Percentiles rank a stretch among this genome's conserved stretches.
phyloP scores from a whole-genome alignment of 139 green algal genomes.

The Micractinium conductrix region DNA sequence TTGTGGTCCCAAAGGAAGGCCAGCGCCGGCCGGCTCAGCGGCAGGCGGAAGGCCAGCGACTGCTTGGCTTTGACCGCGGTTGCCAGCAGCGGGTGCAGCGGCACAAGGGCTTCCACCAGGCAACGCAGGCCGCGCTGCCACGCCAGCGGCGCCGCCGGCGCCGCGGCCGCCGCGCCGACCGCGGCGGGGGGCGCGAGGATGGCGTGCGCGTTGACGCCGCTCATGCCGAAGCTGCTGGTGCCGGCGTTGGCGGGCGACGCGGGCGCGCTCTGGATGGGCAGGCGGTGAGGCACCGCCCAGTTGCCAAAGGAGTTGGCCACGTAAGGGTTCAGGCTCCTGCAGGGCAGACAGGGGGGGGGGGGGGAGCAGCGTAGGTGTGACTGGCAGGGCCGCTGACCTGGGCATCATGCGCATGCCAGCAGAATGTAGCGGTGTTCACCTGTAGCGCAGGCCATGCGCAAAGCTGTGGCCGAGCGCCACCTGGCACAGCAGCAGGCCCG shows the following conservation, averaged over 20 bases:
- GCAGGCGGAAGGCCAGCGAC: constrained; percentile 31
- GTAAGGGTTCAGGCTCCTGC: constrained; percentile 74
- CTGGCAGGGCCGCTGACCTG: not conserved
- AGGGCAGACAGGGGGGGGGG: not conserved
- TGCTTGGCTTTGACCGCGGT: constrained; percentile 46
- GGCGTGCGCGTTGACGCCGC: constrained; percentile 84
- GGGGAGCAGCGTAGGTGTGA: not conserved
- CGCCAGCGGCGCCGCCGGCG: not conserved
- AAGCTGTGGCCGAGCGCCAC: constrained; percentile 48
- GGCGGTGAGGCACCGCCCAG: constrained; percentile 46
- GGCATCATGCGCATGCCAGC: not conserved
- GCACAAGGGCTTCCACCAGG: constrained; percentile 45
- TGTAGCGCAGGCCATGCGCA: constrained; percentile 66
- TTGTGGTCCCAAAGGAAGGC: constrained; percentile 81
- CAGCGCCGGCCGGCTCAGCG: constrained; percentile 45
- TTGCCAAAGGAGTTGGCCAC: constrained; percentile 58
- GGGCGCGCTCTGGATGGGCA: constrained; percentile 58
- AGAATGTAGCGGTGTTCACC: constrained; percentile 8
- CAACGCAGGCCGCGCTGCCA: constrained; percentile 29
- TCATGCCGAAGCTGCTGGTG: constrained; percentile 90
- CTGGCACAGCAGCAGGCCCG: constrained; percentile 71
- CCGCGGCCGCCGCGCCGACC: not conserved
- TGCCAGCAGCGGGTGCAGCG: constrained; percentile 63
- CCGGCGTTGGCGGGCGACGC: constrained; percentile 43
- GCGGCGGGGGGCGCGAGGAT: constrained; percentile 45